Evolutionary conservation across 257 asterid species (phyloP).

Genomic region (Jasminum sambac): DNA sequence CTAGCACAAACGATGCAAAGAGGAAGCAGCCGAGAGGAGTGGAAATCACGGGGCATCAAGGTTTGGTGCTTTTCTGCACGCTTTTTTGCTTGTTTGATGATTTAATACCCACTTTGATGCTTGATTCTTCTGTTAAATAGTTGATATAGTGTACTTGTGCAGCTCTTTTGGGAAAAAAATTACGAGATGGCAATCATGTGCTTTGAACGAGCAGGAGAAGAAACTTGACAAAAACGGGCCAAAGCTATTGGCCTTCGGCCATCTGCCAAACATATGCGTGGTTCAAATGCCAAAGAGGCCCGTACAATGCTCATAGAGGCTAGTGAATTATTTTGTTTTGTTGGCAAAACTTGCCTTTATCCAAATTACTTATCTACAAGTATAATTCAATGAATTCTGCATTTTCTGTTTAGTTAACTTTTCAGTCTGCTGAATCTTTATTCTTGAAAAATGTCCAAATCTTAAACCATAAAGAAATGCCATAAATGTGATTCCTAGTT

Average conservation of each 20-base stretch:
- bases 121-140: neutral
- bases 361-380: neutral
- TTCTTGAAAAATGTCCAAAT: neutral
- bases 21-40: conserved; percentile 69
- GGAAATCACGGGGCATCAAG: conserved; percentile 69
- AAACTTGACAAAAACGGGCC: conserved; percentile 54
- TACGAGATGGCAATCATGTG: conserved; percentile 71
- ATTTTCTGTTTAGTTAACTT: neutral
- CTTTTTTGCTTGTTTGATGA: neutral
- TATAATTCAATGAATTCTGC: neutral
- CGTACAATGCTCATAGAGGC: conserved; percentile 53
- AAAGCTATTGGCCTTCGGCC: conserved; percentile 62
- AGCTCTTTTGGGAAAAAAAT: conserved; percentile 66
- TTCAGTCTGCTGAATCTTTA: neutral
- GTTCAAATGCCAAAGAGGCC: conserved; percentile 45
- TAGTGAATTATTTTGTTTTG: conserved; percentile 60
- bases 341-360: conserved; percentile 30
- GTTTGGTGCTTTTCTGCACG: conserved; percentile 22
- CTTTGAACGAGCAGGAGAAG: conserved; percentile 70
- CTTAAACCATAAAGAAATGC: neutral
- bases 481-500: too few species aligned
- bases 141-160: conserved; percentile 7
- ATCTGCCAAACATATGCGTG: conserved; percentile 44
- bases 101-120: neutral
- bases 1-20: conserved; percentile 64